Evolutionary conservation across 306 rosid species (phyloP), one percentile per base, ranked within the genome.

Genomic region (Trifolium repens): DNA sequence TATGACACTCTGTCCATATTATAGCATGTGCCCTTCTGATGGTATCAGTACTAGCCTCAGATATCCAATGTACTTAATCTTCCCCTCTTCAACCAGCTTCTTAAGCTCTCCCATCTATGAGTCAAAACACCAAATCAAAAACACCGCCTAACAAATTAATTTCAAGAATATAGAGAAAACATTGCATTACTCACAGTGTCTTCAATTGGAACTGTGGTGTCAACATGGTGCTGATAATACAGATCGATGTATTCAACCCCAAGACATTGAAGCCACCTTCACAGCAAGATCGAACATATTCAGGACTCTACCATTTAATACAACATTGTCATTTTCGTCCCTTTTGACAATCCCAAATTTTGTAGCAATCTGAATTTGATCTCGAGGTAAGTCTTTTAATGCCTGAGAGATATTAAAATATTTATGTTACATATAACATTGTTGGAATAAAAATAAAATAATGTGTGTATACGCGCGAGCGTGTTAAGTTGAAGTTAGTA

Each of bases 151-250:
- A 30, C 52, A 75, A 65, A 69, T 32, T 32, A 4, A 32, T 32
- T 7, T 34, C 4, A 50, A 39, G 11, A 74, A 27, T 5, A 78
- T 9, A 59, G 7, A 34, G 35, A 74, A 30, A 32, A 32, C 6
- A 0, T 32, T 32, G 35, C 14, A 68, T 8, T 47, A 73, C 87
- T 90, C 59, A 91, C 97, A 58, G 97, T 91, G 47, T 88, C 91
- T 78, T 94, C 98, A 43, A 90, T 88, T 8, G 98, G 94, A 14
- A 87, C 84, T 3, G 94, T 64, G 17, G 91, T 90, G 79, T 94
- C 97, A 11, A 84, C 26, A 4, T 94, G 88, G 81, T 94, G 98
- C 84, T 88, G 94, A 76, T 91, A 91, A 73, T 88, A 91, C n/a
- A n/a, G n/a, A n/a, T n/a, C 97, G 17, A 91, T 94, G 83, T 81